phyloP scores from a whole-genome alignment of 2,329 filamentous ascomycete genomes.

The Aspergillus amoenus region DNA sequence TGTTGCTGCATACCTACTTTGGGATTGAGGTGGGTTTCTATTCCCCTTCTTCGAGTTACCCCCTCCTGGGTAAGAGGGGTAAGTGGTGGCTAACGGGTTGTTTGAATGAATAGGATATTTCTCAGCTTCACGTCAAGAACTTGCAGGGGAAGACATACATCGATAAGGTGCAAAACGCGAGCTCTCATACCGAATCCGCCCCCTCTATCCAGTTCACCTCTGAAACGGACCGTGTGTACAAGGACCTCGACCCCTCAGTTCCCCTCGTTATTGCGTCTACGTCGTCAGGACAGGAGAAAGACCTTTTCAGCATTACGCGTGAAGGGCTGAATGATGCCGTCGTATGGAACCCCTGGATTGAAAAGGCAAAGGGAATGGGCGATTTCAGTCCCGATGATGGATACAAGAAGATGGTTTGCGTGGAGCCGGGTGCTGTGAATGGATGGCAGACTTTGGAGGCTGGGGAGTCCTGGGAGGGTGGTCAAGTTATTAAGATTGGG shows the following conservation, averaged over 20 bases:
- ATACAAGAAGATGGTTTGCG: conserved; percentile 90
- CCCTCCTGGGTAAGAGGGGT: not conserved
- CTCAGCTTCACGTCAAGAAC: conserved; percentile 68
- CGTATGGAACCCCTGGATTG: conserved; percentile 95
- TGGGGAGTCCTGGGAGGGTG: conserved; percentile 68
- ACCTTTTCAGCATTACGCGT: conserved; percentile 71
- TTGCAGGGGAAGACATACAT: conserved; percentile 74
- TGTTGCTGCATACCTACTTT: conserved; percentile 89
- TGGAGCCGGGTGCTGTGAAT: conserved; percentile 83
- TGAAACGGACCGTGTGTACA: conserved; percentile 89
- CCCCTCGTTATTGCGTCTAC: conserved; percentile 36
- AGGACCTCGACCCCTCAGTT: conserved; percentile 54
- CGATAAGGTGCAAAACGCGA: conserved; percentile 75
- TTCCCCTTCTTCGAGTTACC: not conserved
- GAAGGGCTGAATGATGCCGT: conserved; percentile 87
- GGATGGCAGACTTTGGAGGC: conserved; percentile 82
- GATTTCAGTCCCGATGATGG: conserved; percentile 90
- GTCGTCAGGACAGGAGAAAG: conserved; percentile 52
- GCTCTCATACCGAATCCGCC: conserved; percentile 64
- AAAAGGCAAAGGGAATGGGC: conserved; percentile 76
- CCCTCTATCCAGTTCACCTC: conserved; percentile 66
- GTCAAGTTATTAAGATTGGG: conserved; percentile 54
- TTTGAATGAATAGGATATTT: conserved; percentile 66
- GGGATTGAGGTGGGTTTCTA: conserved; percentile 66
- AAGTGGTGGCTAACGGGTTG: not conserved